Percentiles rank a stretch among this genome's conserved stretches.
These are phyloP conservation scores for Euphorbia pulcherrima DNA, from an alignment of 345 rosid genomes.

Conservation along the genomic window DNA sequence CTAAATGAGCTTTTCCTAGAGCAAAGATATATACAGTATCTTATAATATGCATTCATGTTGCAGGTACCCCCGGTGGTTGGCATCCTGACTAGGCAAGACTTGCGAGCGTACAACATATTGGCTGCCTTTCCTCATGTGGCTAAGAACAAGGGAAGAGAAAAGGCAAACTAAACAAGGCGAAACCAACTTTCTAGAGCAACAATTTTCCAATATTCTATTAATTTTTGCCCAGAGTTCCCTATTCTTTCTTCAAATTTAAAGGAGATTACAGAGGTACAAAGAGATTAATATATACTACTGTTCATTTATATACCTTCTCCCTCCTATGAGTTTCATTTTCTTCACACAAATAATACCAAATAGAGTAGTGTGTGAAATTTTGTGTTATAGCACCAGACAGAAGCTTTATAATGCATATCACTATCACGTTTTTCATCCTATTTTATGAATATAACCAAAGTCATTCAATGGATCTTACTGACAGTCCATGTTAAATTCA, in stretches of 20 bases:
- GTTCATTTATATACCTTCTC: background rate
- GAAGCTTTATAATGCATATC: background rate
- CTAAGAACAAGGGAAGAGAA: conserved; percentile 34
- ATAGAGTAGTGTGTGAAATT: background rate
- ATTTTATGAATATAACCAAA: background rate
- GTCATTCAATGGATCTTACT: background rate
- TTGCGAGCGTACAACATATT: conserved; percentile 66
- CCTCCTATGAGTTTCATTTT: background rate
- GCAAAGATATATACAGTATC: background rate
- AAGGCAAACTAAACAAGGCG: conserved; percentile 21
- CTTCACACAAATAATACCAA: background rate
- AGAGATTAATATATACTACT: conserved; percentile 11
- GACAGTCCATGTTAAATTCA: background rate
- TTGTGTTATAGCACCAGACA: background rate
- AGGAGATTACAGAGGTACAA: conserved; percentile 14
- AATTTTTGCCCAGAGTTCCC: conserved; percentile 34
- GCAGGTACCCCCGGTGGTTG: conserved; percentile 65
- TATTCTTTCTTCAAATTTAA: conserved; percentile 25
- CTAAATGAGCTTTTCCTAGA: background rate
- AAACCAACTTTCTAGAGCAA: conserved; percentile 14
- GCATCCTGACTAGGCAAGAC: conserved; percentile 90
- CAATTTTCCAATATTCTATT: conserved; percentile 10
- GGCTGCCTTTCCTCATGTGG: conserved; percentile 67
- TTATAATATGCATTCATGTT: conserved; percentile 1
- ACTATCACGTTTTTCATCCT: background rate